phyloP scores from a whole-genome alignment of 139 green algal species.

The Micractinium sp. region DNA sequence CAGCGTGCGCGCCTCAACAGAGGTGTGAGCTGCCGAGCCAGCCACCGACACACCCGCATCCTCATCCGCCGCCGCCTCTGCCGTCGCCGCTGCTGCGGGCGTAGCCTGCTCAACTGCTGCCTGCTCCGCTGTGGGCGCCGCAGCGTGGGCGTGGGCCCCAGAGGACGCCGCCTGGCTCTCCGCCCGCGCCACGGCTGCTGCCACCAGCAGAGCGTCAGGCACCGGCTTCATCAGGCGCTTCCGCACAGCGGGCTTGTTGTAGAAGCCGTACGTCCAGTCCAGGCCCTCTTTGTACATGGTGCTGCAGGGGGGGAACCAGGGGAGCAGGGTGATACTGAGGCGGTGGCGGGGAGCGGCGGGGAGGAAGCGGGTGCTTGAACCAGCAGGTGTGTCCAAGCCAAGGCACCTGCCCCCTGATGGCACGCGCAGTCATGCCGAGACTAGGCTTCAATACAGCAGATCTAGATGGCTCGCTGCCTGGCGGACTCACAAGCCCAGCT shows the following conservation, averaged over 20 bases:
- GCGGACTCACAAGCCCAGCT: background rate
- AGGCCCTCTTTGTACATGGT: background rate
- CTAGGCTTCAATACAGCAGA: background rate
- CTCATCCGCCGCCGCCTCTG: background rate
- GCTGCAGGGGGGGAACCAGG: background rate
- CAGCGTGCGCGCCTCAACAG: background rate
- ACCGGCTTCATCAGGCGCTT: background rate
- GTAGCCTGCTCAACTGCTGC: background rate
- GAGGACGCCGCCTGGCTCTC: background rate
- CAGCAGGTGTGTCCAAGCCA: background rate
- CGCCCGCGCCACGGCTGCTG: background rate
- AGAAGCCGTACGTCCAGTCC: slow-evolving; percentile 2
- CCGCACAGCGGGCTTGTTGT: background rate
- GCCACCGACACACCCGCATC: background rate
- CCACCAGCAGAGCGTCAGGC: background rate
- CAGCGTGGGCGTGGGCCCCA: background rate
- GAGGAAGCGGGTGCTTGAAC: too few species aligned
- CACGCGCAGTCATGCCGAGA: background rate
- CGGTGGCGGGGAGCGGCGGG: too few species aligned
- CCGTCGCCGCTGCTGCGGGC: background rate
- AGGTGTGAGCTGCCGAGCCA: background rate
- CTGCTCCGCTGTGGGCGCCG: background rate
- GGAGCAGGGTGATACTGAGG: background rate
- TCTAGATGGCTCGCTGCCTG: background rate
- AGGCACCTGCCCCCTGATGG: background rate